Percentiles rank a stretch among this genome's conserved stretches.
Conservation (phyloP, 2,329 filamentous ascomycete species). For the Neopestalotiopsis clavispora region DNA sequence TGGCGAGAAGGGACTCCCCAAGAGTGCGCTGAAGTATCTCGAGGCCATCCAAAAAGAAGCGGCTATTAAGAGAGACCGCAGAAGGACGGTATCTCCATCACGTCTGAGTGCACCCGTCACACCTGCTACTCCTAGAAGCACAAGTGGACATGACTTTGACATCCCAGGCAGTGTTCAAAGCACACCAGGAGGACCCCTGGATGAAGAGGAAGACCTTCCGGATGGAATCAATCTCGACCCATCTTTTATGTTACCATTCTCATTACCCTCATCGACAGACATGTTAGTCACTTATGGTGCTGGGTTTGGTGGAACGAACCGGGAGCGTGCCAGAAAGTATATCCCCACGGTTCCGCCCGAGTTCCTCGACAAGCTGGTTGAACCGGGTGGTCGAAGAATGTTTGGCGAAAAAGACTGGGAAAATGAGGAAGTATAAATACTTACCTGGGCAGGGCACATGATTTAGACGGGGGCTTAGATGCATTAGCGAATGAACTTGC, state of each 20-base stretch:
- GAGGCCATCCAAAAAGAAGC: slow-evolving; percentile 78
- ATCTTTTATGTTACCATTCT: slow-evolving; percentile 90
- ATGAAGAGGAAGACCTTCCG: slow-evolving; percentile 73
- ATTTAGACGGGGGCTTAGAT: not conserved
- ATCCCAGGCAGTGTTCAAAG: slow-evolving; percentile 46
- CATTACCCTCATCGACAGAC: slow-evolving; percentile 93
- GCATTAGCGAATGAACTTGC: not conserved
- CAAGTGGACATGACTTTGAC: slow-evolving; percentile 50
- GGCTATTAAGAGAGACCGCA: slow-evolving; percentile 61
- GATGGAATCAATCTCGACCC: slow-evolving; percentile 84
- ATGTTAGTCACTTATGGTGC: slow-evolving; percentile 97
- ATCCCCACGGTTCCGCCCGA: slow-evolving; percentile 94
- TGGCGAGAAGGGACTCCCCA: slow-evolving; percentile 88
- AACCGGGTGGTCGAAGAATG: slow-evolving; percentile 58
- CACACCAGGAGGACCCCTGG: slow-evolving; percentile 48
- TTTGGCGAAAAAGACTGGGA: slow-evolving; percentile 71
- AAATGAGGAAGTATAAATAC: slow-evolving; percentile 60
- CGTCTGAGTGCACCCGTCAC: slow-evolving; percentile 25
- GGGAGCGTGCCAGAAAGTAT: slow-evolving; percentile 91
- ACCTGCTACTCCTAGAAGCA: slow-evolving; percentile 43
- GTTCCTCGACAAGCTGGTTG: slow-evolving; percentile 86
- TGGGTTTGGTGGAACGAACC: slow-evolving; percentile 90
- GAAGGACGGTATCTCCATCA: slow-evolving; percentile 46
- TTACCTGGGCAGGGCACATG: not conserved
- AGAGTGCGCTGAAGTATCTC: slow-evolving; percentile 87